phyloP scores from a whole-genome alignment of 129 eudicot species.

The Chrysanthemum makinoi region DNA sequence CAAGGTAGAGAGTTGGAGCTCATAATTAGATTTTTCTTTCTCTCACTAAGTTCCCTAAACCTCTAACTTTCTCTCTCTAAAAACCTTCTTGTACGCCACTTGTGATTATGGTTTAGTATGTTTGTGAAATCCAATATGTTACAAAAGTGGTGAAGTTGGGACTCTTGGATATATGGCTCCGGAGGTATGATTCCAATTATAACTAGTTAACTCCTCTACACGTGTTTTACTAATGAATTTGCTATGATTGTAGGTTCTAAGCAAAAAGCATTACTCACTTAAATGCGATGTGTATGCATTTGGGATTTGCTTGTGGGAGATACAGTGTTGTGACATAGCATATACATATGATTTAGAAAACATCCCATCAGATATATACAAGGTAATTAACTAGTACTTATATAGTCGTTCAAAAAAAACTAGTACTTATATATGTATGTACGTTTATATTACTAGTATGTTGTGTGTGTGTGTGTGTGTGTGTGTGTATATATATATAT shows the following conservation, averaged over 20 bases:
- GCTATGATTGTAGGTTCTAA: constrained; percentile 24
- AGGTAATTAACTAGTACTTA: constrained; percentile 15
- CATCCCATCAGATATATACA: constrained; percentile 27
- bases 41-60: too few relatives aligned
- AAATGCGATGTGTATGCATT: constrained; percentile 49
- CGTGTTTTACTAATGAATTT: neutral
- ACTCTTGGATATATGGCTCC: constrained; percentile 63
- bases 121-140: too few relatives aligned
- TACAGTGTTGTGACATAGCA: constrained; percentile 43
- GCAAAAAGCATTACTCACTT: constrained; percentile 28
- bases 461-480: too few relatives aligned
- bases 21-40: too few relatives aligned
- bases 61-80: too few relatives aligned
- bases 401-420: too few relatives aligned
- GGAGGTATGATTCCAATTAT: constrained; percentile 31
- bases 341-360: constrained; percentile 33
- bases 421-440: too few relatives aligned
- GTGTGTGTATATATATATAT: neutral
- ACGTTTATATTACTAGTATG: neutral
- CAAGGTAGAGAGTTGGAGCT: too few relatives aligned
- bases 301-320: constrained; percentile 57
- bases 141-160: constrained; percentile 46
- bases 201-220: neutral
- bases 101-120: too few relatives aligned
- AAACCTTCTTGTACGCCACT: too few relatives aligned